Evolutionary conservation across 768 basidiomycete genomes (phyloP).

Genomic region (Cystobasidium tubakii): DNA sequence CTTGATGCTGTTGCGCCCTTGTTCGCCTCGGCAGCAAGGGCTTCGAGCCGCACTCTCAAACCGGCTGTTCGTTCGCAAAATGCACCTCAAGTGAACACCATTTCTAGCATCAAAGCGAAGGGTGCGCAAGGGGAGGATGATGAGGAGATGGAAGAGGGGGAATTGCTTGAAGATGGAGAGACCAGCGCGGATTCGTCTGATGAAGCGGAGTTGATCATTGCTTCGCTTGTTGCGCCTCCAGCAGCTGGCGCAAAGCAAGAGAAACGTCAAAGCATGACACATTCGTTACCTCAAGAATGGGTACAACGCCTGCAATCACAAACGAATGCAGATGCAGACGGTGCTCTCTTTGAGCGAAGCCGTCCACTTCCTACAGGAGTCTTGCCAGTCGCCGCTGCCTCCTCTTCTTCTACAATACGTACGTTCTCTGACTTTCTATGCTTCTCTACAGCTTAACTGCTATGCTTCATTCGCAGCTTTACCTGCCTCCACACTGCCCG

Average conservation of each 20-base stretch:
- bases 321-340: background rate
- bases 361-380: background rate
- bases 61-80: background rate
- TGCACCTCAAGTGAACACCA: background rate
- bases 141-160: conserved; percentile 17
- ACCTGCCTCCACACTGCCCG: background rate
- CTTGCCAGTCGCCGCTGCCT: background rate
- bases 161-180: background rate
- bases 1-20: background rate
- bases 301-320: background rate
- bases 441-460: conserved; percentile 7
- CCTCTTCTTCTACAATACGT: background rate
- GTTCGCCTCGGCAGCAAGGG: background rate
- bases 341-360: background rate
- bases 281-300: background rate
- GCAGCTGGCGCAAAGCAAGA: background rate
- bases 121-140: conserved; percentile 17
- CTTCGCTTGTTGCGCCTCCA: background rate
- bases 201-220: conserved; percentile 15
- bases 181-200: background rate
- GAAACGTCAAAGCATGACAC: background rate
- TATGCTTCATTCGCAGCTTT: background rate
- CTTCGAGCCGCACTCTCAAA: background rate
- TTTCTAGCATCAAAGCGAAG: background rate
- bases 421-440: background rate